Evolutionary conservation across 1,284 basidiomycete species (phyloP).

Genomic region (Fomitopsis schrenkii): DNA sequence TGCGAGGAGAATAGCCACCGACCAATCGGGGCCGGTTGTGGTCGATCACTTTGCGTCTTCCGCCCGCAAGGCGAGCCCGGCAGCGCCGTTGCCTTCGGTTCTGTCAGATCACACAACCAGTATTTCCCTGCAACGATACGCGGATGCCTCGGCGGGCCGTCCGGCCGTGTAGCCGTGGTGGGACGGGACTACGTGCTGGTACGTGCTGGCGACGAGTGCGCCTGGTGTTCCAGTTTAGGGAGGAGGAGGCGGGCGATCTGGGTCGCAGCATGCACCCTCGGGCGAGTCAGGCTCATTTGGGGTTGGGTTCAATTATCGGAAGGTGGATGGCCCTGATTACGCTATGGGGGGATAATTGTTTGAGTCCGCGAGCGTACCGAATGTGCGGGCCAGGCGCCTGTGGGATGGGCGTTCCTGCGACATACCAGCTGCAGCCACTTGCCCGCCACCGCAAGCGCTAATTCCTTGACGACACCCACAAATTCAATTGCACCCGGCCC

Average conservation of each 20-base stretch:
- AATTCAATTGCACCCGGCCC: not conserved
- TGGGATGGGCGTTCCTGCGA: not conserved
- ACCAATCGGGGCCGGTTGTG: not conserved
- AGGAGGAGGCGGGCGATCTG: not conserved
- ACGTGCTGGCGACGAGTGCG: not conserved
- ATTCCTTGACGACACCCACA: not conserved
- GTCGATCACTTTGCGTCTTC: not conserved
- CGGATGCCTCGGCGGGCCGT: not conserved
- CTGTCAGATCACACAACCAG: not conserved
- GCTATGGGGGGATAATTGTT: not conserved
- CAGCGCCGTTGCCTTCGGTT: not conserved
- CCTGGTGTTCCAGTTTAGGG: not conserved
- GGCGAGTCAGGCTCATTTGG: not conserved
- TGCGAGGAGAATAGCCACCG: constrained; percentile 1
- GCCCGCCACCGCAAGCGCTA: not conserved
- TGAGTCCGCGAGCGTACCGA: not conserved
- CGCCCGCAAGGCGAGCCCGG: not conserved
- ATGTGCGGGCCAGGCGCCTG: not conserved
- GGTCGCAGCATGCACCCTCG: not conserved
- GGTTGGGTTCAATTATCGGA: not conserved
- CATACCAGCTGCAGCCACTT: not conserved
- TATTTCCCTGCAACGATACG: not conserved
- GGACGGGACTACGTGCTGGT: not conserved
- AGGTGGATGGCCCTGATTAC: not conserved
- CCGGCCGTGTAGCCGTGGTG: not conserved